Percentiles rank a stretch among this genome's conserved stretches.
These are phyloP conservation scores for Sporothrix inflata DNA, from an alignment of 2,329 filamentous ascomycete species.

Conservation along the genomic window DNA sequence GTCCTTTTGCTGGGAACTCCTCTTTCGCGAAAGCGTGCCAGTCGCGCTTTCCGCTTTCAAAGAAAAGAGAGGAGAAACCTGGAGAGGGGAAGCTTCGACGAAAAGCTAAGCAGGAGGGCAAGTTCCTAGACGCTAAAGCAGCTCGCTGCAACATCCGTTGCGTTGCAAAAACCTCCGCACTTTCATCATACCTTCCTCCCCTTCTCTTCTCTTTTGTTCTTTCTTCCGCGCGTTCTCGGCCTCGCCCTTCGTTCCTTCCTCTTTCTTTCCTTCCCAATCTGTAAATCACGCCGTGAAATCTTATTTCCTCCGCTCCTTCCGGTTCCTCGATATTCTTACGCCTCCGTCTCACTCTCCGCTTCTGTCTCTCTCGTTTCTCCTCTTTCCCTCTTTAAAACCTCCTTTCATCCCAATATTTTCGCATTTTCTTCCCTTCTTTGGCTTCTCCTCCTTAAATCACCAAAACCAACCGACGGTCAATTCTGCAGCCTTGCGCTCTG, in stretches of 20 bases:
- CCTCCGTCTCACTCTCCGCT: not conserved
- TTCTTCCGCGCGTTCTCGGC: not conserved
- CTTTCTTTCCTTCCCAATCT: not conserved
- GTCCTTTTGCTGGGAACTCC: not conserved
- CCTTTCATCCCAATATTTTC: not conserved
- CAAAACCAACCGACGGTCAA: not conserved
- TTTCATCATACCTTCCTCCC: not conserved
- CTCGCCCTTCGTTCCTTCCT: not conserved
- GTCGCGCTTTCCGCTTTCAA: conserved; percentile 6
- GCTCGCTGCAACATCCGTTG: conserved; percentile 23
- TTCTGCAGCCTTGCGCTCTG: not conserved
- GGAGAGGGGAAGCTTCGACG: conserved; percentile 16
- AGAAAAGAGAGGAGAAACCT: not conserved
- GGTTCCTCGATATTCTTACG: not conserved
- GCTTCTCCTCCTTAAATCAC: not conserved
- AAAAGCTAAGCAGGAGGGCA: not conserved
- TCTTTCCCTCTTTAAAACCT: not conserved
- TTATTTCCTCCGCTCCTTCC: conserved; percentile 11
- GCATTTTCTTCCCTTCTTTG: not conserved
- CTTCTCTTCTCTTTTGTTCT: not conserved
- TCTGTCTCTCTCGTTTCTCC: not conserved
- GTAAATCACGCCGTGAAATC: not conserved
- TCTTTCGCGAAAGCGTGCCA: conserved; percentile 1
- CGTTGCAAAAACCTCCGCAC: conserved; percentile 22
- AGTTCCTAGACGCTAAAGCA: conserved; percentile 2